Conservation (phyloP, 2,329 filamentous ascomycete species). For the Graphium sp. region DNA sequence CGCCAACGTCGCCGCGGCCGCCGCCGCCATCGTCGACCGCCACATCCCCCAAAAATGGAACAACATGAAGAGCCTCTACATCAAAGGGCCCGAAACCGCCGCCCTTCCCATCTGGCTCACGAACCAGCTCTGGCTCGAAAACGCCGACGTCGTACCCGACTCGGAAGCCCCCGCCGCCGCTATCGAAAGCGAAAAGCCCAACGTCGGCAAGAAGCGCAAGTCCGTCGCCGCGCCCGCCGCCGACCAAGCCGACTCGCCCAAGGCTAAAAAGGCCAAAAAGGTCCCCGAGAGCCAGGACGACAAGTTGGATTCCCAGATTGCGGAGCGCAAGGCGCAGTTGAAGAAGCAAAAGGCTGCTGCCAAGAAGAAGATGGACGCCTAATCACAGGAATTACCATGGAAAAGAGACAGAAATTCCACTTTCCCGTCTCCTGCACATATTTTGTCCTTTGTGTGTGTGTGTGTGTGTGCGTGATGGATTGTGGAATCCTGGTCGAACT, state of each 20-base stretch:
- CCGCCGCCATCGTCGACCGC: constrained; percentile 53
- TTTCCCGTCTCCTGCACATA: no score
- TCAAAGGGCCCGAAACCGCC: constrained; percentile 80
- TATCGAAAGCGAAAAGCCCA: constrained; percentile 29
- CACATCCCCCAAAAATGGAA: constrained; percentile 77
- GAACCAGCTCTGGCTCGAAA: constrained; percentile 77
- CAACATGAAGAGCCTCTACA: constrained; percentile 67
- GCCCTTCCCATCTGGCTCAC: constrained; percentile 91
- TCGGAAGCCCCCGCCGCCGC: constrained; percentile 31
- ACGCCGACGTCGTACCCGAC: constrained; percentile 53
- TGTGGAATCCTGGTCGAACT: no score
- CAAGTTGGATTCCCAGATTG: constrained; percentile 39
- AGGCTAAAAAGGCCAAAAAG: constrained; percentile 28
- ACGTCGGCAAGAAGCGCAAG: constrained; percentile 45
- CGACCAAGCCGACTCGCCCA: constrained; percentile 11
- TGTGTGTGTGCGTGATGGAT: no score
- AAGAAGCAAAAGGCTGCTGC: constrained; percentile 42
- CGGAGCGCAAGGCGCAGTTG: constrained; percentile 38
- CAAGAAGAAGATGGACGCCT: constrained; percentile 31
- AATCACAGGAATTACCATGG: no score
- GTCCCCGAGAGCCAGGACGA: constrained; percentile 28
- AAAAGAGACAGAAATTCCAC: no score
- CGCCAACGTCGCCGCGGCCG: constrained; percentile 65
- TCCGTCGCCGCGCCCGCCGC: constrained; percentile 17
- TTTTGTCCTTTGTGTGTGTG: no score